Conservation (phyloP, 257 asterid species). For the Ophiorrhiza pumila region DNA sequence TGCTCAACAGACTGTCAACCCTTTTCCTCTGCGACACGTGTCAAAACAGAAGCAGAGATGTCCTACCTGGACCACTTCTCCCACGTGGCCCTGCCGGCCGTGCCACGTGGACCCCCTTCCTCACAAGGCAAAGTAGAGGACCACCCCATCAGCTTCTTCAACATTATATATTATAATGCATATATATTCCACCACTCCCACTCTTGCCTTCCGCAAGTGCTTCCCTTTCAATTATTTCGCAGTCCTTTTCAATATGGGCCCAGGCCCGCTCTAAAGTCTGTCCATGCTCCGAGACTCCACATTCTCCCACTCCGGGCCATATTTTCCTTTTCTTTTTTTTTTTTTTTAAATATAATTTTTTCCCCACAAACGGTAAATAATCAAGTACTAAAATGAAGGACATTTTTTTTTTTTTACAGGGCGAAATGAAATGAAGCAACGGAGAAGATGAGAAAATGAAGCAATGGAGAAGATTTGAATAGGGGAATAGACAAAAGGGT, state of each 20-base stretch:
- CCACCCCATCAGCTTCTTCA: too few species aligned
- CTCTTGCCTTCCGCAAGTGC: constrained; percentile 11
- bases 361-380: neutral
- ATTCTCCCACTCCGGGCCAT: constrained; percentile 17
- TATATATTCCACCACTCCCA: constrained; percentile 12
- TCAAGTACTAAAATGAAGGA: neutral
- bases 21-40: constrained; percentile 35
- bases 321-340: neutral
- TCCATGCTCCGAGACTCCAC: constrained; percentile 30
- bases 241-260: constrained; percentile 67
- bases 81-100: constrained; percentile 83
- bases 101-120: constrained; percentile 46
- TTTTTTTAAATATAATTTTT: neutral
- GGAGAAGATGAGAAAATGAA: neutral
- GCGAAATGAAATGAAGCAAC: too few species aligned
- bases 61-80: constrained; percentile 69
- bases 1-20: constrained; percentile 44
- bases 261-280: constrained; percentile 37
- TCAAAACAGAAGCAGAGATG: constrained; percentile 12
- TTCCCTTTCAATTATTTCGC: constrained; percentile 41
- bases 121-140: constrained; percentile 40
- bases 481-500: neutral
- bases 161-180: too few species aligned
- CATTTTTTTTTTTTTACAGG: too few species aligned
- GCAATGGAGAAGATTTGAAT: too few species aligned